Evolutionary conservation across 2,329 filamentous ascomycete genomes (phyloP), one percentile per base, ranked within the genome.

Genomic region (Xylariaceae sp.): DNA sequence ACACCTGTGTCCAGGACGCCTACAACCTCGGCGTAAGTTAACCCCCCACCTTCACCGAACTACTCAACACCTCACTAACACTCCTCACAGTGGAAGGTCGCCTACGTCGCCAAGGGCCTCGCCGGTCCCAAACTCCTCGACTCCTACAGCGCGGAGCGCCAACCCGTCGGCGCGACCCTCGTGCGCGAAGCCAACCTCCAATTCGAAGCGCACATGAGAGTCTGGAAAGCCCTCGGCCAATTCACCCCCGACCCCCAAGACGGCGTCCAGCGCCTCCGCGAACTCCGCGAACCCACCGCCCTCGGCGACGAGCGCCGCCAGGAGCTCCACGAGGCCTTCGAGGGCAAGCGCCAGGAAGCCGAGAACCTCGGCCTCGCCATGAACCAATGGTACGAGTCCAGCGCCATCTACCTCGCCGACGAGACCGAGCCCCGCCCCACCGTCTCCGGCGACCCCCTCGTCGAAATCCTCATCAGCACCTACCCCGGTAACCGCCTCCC

Each of bases 401-500:
- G 62, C 1, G 81, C 77, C 0, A 65, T 81, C 2, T 70, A 70
- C 39, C 60, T 68, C 7, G 60, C 56, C 4, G 67, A 70, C 55
- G 71, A 72, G 57, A 48, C 56, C 2, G 64, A 57, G 3, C 60
- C 62, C 5, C 58, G 65, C 5, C 62, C 61, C 76, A 82, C 66
- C 57, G 57, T 63, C 17, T 42, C 56, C 10, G 64, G 64, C 3
- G 57, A 60, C 8, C 57, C 61, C 2, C 57, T 65, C 48, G 45
- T 77, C 6, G 51, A 71, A 3, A 65, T 76, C 57, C 60, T 23
- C 63, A 64, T 39, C 59, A 57, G 63, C 54, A 87, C 85, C 2
- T 84, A 80, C 64, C 85, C 85, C 0, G 86, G 85, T 6, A 75
- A 75, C 35, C 75, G 84, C 1, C 71, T 87, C 18, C 85, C 86